Percentiles rank a stretch among this genome's conserved stretches.
These are phyloP conservation scores for Nemania diffusa DNA, from an alignment of 2,329 filamentous ascomycete species.

Conservation along the genomic window DNA sequence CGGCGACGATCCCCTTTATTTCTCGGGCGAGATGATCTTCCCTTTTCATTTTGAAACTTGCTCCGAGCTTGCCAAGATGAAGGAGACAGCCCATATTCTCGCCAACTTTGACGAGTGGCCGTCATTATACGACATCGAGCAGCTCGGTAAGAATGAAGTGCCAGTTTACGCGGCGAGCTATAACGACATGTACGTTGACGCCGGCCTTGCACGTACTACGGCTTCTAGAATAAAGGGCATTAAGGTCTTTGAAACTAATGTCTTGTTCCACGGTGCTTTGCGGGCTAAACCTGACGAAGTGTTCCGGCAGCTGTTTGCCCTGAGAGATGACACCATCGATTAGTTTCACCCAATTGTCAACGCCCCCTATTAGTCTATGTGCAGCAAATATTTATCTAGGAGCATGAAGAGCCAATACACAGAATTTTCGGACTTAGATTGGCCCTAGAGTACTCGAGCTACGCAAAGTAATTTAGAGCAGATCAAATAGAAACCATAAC, in stretches of 20 bases:
- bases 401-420: not conserved
- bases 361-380: not conserved
- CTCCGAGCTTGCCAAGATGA: slow-evolving; percentile 76
- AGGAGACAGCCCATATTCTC: slow-evolving; percentile 74
- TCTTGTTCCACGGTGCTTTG: slow-evolving; percentile 87
- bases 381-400: not conserved
- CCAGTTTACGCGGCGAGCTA: slow-evolving; percentile 88
- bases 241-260: slow-evolving; percentile 86
- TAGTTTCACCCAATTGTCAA: slow-evolving; percentile 44
- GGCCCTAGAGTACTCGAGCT: not conserved
- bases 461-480: not conserved
- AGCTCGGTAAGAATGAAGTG: slow-evolving; percentile 79
- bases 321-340: slow-evolving; percentile 76
- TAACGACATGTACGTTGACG: slow-evolving; percentile 95
- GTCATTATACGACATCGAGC: slow-evolving; percentile 77
- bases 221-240: slow-evolving; percentile 78
- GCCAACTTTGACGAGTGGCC: slow-evolving; percentile 78
- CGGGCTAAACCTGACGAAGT: slow-evolving; percentile 79
- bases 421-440: not conserved
- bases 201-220: slow-evolving; percentile 76
- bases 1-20: slow-evolving; percentile 69
- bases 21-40: slow-evolving; percentile 94
- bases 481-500: too few relatives aligned
- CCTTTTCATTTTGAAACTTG: slow-evolving; percentile 86
- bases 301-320: slow-evolving; percentile 76